phyloP scores from a whole-genome alignment of 208 protist species.

The Trypanosoma vivax region DNA sequence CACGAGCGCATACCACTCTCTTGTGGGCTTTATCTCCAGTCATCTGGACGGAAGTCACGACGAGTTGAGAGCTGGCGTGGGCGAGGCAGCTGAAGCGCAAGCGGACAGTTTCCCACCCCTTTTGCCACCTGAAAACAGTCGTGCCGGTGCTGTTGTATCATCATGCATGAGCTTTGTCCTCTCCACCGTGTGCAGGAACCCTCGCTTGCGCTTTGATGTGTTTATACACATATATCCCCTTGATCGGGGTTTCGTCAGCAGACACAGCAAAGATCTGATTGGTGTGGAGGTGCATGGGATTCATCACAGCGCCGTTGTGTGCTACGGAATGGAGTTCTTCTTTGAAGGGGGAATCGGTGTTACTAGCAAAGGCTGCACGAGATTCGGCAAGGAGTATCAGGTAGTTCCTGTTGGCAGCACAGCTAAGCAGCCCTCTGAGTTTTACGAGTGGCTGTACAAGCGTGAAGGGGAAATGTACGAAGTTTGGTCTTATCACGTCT shows the following conservation, averaged over 20 bases:
- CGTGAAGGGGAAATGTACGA: conserved; percentile 29
- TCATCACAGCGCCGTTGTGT: conserved; percentile 89
- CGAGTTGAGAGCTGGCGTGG: too few relatives aligned
- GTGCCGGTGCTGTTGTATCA: neutral
- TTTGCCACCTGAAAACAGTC: neutral
- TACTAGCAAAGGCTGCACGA: conserved; percentile 47
- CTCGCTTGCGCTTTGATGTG: conserved; percentile 23
- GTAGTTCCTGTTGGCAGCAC: conserved; percentile 47
- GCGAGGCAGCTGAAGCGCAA: too few relatives aligned
- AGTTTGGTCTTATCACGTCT: conserved; percentile 77
- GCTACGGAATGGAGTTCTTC: conserved; percentile 91
- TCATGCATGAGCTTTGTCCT: conserved; percentile 8
- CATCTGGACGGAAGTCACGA: too few relatives aligned
- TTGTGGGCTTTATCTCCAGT: too few relatives aligned
- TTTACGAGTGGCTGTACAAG: conserved; percentile 43
- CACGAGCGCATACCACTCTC: too few relatives aligned
- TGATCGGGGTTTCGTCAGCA: conserved; percentile 56
- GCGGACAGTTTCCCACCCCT: conserved; percentile 4
- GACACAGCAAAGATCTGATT: conserved; percentile 45
- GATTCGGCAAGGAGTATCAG: conserved; percentile 73
- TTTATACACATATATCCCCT: conserved; percentile 89
- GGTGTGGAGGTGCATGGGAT: conserved; percentile 77
- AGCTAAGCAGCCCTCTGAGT: conserved; percentile 31
- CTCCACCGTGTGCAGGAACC: neutral
- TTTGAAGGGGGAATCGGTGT: conserved; percentile 89